Evolutionary conservation across 1,139 yeast genomes (phyloP), one percentile per base, ranked within the genome.

Genomic region (Hyphopichia pseudoburtonii): DNA sequence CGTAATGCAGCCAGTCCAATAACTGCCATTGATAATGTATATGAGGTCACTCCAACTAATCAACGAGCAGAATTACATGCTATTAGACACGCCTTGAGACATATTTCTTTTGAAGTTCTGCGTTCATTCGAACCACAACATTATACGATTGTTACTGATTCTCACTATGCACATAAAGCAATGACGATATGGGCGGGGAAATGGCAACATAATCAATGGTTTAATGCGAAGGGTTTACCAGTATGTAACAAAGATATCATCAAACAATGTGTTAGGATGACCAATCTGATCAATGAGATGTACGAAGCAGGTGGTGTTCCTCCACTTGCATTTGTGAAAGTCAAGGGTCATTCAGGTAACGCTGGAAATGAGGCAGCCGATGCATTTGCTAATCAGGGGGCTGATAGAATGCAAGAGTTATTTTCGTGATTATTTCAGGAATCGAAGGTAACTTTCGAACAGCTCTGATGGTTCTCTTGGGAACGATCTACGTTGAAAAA

Each of bases 61-160:
- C 90, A 86, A 49, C 65, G 89, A 32, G 95, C 95, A 2, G 97
- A 90, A 57, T 68, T 89, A 16, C 56, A 64, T 14, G 97, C 95
- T 0, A 67, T 86, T 17, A 55, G 62, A 5, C 70, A 69, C 32
- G 94, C 94, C 0, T 56, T 84, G 36, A 53, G 56, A 8, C 48
- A 54, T 9, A 68, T 80, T 10, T 45, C 60, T 37, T n/a, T n/a
- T n/a, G n/a, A n/a, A 10, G n/a, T 23, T 11, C n/a, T 28, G 6
- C 7, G 9, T 5, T 7, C n/a, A 15, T 35, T 23, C 7, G n/a
- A 29, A 15, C 36, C 7, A 18, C 25, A 14, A 12, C 25, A 10
- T 37, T 63, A 62, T 38, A 52, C 41, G 9, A 70, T 81, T 14
- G 44, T 56, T 35, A 73, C 87, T 1, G 92, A 85, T 52, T 82